Evolutionary conservation across 495 filamentous ascomycete species (phyloP), one percentile per base, ranked within the genome.

Genomic region (Oleoguttula mirabilis): DNA sequence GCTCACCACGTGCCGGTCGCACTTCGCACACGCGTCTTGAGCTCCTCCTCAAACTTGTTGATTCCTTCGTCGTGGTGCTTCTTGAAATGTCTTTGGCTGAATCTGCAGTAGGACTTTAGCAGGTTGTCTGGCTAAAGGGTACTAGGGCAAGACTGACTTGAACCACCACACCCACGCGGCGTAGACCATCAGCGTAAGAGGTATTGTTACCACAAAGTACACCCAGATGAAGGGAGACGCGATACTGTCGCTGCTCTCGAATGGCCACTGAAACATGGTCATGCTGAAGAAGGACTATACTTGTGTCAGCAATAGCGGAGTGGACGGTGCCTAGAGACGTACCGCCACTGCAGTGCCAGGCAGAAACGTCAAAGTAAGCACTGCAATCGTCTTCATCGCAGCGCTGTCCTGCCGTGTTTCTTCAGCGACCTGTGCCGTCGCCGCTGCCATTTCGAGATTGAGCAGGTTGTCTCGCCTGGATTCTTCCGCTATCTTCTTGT

Each of bases 301-400:
- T 20, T 6, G n/a, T n/a, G n/a, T n/a, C n/a, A n/a, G n/a, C n/a
- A n/a, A n/a, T n/a, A n/a, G 23, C 36, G 17, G 19, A 27, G 4
- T 5, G 3, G 24, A 3, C 17, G 10, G 16, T 32, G 7, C 10
- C 14, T 14, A 32, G 20, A 22, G 4, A 17, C 33, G 4, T 27
- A 41, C 45, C 32, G 49, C 49, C 8, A 52, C 39, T 12, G 45
- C 43, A 6, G 54, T 54, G 8, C 50, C 54, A 16, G 54, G 54
- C 2, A 56, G 40, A 39, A 56, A 56, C 1, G 43, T 45, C 42
- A 56, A 28, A 0, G 54, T 56, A 4, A 56, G 25, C n/a, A 56
- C 38, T n/a, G 54, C 54, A 20, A 56, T 53, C 11, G 54, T 56
- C 39, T 56, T 56, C 54, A 56, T 56, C 14, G 54, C 45, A 11